Conservation (phyloP, 106 monocot species). For the Ottelia alismoides region DNA sequence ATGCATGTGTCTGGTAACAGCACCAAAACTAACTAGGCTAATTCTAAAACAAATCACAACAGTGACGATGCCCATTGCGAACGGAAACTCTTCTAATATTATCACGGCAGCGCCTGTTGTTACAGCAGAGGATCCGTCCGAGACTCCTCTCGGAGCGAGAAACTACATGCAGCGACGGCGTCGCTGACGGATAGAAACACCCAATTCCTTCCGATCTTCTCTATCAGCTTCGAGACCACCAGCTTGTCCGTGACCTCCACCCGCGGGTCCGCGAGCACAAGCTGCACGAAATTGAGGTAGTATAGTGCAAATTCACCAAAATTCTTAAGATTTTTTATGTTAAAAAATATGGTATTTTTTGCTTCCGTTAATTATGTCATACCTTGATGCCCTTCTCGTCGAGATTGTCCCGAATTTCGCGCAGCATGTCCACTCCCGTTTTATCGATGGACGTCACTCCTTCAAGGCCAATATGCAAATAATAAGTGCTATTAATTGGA, state of each 20-base stretch:
- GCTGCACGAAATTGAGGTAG: neutral
- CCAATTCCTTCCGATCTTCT: slow-evolving; percentile 30
- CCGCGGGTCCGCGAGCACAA: slow-evolving; percentile 36
- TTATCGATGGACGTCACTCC: slow-evolving; percentile 58
- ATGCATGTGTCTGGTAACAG: too few relatives aligned
- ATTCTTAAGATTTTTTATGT: neutral
- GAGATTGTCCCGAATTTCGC: slow-evolving; percentile 29
- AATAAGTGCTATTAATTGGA: neutral
- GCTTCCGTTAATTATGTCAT: neutral
- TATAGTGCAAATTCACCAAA: neutral
- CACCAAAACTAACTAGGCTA: too few relatives aligned
- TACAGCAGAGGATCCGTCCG: too few relatives aligned
- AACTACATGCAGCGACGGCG: slow-evolving; percentile 30
- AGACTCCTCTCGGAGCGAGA: slow-evolving; percentile 14
- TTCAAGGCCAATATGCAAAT: slow-evolving; percentile 1
- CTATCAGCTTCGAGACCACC: slow-evolving; percentile 17
- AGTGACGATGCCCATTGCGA: too few relatives aligned
- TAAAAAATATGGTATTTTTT: neutral
- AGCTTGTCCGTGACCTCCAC: slow-evolving; percentile 33
- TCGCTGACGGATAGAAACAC: slow-evolving; percentile 43
- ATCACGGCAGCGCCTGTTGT: too few relatives aligned
- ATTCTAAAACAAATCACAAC: too few relatives aligned
- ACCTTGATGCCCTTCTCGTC: slow-evolving; percentile 42
- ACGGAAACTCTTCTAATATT: too few relatives aligned
- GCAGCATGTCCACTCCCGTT: slow-evolving; percentile 36